phyloP scores from a whole-genome alignment of 345 rosid species.

The Moricandia moricandioides region DNA sequence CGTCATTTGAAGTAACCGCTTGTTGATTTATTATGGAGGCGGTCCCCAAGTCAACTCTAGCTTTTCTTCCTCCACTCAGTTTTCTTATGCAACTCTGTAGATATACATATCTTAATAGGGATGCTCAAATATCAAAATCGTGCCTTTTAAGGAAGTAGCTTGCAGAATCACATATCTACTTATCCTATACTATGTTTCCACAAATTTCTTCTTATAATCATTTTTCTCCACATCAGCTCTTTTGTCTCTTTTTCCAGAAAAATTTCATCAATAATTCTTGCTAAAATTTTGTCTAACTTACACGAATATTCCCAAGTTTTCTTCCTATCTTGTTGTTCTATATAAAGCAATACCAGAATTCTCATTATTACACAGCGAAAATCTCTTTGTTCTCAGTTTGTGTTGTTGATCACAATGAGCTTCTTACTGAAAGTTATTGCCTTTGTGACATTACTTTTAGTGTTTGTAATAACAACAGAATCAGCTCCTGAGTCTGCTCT shows the following conservation, averaged over 20 bases:
- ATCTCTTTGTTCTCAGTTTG: neutral
- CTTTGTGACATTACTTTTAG: slow-evolving; percentile 11
- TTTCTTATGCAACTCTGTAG: neutral
- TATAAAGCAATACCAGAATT: slow-evolving; percentile 2
- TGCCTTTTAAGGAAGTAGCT: slow-evolving; percentile 28
- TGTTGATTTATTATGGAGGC: neutral
- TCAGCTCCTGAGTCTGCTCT: slow-evolving; percentile 66
- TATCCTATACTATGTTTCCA: slow-evolving; percentile 8
- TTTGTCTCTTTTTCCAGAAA: slow-evolving; percentile 16
- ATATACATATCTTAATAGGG: slow-evolving; percentile 4
- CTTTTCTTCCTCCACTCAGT: slow-evolving; percentile 16
- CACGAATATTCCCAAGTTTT: neutral
- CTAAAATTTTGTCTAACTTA: slow-evolving; percentile 5
- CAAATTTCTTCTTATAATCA: neutral
- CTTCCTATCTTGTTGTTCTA: neutral
- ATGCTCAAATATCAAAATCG: slow-evolving; percentile 31
- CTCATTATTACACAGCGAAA: neutral
- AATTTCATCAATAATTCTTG: slow-evolving; percentile 12
- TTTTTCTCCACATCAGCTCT: neutral
- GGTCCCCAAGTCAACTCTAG: slow-evolving; percentile 28
- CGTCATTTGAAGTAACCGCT: slow-evolving; percentile 33
- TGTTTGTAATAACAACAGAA: slow-evolving; percentile 23
- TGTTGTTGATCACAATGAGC: slow-evolving; percentile 11
- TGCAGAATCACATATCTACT: slow-evolving; percentile 17
- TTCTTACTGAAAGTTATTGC: slow-evolving; percentile 3